Percentiles rank a stretch among this genome's conserved stretches.
Evolutionary conservation across 495 filamentous ascomycete genomes (phyloP).

Genomic region (Xylaria flabelliformis): DNA sequence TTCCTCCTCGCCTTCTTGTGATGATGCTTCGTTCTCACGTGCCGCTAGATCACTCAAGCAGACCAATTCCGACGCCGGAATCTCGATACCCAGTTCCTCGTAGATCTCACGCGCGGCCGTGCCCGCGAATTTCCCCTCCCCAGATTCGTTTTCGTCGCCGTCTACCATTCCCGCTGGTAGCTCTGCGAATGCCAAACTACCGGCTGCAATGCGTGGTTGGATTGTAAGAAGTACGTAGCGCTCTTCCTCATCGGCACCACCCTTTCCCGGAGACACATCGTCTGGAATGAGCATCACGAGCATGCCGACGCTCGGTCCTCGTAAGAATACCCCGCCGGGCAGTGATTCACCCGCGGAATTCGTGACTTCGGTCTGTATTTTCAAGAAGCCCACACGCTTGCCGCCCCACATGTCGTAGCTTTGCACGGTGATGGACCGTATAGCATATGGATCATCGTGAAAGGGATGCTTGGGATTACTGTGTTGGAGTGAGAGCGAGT

Average conservation of each 20-base stretch:
- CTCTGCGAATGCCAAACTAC: constrained; percentile 76
- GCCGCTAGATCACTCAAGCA: constrained; percentile 73
- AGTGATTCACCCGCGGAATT: constrained; percentile 69
- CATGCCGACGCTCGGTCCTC: constrained; percentile 83
- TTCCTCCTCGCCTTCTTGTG: constrained; percentile 48
- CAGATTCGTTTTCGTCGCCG: constrained; percentile 42
- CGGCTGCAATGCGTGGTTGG: constrained; percentile 82
- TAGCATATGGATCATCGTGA: constrained; percentile 69
- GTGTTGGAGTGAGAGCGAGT: constrained; percentile 68
- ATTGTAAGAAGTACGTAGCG: constrained; percentile 80
- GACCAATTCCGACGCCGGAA: constrained; percentile 46
- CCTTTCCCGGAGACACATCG: constrained; percentile 52
- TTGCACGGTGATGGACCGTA: constrained; percentile 75
- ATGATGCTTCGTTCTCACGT: constrained; percentile 36
- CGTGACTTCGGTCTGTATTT: constrained; percentile 69
- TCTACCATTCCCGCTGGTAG: constrained; percentile 93
- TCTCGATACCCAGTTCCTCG: constrained; percentile 76
- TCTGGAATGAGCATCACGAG: constrained; percentile 79
- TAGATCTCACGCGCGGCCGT: constrained; percentile 81
- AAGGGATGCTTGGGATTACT: constrained; percentile 68
- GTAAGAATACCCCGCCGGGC: constrained; percentile 79
- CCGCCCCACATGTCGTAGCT: constrained; percentile 73
- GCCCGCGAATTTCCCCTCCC: constrained; percentile 70
- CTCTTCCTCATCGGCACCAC: constrained; percentile 51
- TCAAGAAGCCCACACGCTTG: constrained; percentile 76